These are phyloP conservation scores for Basidiobolus meristosporus DNA, from an alignment of 371 early-diverging fungal genomes.

Conservation along the genomic window DNA sequence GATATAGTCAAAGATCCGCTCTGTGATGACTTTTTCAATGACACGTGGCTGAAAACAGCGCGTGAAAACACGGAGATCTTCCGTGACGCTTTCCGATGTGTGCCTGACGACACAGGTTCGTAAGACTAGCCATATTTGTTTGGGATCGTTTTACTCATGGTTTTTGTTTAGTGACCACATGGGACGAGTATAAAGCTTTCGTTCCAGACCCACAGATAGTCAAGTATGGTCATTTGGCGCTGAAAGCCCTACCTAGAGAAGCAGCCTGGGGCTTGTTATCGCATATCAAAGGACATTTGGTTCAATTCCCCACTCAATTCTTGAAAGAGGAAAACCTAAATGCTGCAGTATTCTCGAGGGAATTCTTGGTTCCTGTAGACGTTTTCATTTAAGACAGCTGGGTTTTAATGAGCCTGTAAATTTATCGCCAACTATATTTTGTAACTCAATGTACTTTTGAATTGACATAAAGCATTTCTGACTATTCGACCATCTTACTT, in stretches of 20 bases:
- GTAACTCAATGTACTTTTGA: background rate
- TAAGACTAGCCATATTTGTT: background rate
- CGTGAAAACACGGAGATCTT: conserved; percentile 45
- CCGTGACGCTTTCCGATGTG: conserved; percentile 61
- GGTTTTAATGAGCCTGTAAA: background rate
- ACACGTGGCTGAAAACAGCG: conserved; percentile 46
- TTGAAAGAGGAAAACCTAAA: conserved; percentile 45
- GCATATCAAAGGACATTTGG: conserved; percentile 26
- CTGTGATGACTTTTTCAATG: conserved; percentile 27
- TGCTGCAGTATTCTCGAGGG: conserved; percentile 22
- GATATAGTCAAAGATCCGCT: conserved; percentile 47
- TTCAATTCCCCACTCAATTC: conserved; percentile 57
- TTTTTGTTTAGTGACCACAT: conserved; percentile 15
- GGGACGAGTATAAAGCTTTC: conserved; percentile 33
- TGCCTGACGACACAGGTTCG: conserved; percentile 62
- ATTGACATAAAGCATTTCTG: too few relatives aligned
- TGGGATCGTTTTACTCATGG: background rate
- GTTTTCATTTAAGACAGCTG: conserved; percentile 16
- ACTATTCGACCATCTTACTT: too few relatives aligned
- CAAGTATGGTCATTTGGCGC: conserved; percentile 18
- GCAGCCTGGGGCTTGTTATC: conserved; percentile 17
- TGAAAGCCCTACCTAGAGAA: conserved; percentile 5
- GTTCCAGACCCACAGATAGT: conserved; percentile 22
- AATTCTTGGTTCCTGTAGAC: conserved; percentile 20
- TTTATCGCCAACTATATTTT: background rate